Percentiles rank a stretch among this genome's conserved stretches.
Conservation (phyloP, 2,329 filamentous ascomycete genomes). For the Basipetospora chlamydospora region DNA sequence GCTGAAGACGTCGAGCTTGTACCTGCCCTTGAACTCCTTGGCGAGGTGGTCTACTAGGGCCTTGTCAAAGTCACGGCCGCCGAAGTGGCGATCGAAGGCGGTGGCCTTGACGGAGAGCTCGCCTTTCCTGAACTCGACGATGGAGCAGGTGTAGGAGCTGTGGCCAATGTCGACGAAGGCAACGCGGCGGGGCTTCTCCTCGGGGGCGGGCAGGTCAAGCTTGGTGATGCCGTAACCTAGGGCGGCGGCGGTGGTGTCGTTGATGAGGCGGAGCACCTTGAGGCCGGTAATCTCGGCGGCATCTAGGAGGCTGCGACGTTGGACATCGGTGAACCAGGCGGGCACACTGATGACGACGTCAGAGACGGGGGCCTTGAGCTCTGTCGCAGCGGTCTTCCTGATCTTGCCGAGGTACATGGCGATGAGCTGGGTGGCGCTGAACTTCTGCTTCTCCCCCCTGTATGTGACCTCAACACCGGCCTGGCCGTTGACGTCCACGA, state of each 20-base stretch:
- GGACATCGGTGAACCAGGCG: conserved; percentile 91
- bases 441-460: conserved; percentile 86
- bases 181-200: conserved; percentile 85
- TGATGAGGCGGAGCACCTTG: conserved; percentile 86
- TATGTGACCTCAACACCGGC: conserved; percentile 91
- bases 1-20: conserved; percentile 86
- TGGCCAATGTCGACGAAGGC: conserved; percentile 91
- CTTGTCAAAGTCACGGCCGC: conserved; percentile 94
- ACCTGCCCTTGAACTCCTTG: conserved; percentile 93
- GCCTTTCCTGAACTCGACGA: conserved; percentile 95
- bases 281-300: conserved; percentile 87
- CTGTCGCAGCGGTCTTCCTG: conserved; percentile 70
- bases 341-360: conserved; percentile 92
- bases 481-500: conserved; percentile 85
- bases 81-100: conserved; percentile 88
- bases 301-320: conserved; percentile 79
- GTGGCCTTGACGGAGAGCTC: conserved; percentile 90
- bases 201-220: conserved; percentile 71
- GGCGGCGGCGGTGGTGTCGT: conserved; percentile 92
- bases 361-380: conserved; percentile 80
- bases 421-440: conserved; percentile 83
- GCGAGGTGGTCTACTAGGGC: conserved; percentile 88
- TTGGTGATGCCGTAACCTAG: conserved; percentile 98
- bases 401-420: conserved; percentile 96
- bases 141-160: conserved; percentile 86